Conservation (phyloP, 2,329 filamentous ascomycete species). For the Periglandula ipomoeae region DNA sequence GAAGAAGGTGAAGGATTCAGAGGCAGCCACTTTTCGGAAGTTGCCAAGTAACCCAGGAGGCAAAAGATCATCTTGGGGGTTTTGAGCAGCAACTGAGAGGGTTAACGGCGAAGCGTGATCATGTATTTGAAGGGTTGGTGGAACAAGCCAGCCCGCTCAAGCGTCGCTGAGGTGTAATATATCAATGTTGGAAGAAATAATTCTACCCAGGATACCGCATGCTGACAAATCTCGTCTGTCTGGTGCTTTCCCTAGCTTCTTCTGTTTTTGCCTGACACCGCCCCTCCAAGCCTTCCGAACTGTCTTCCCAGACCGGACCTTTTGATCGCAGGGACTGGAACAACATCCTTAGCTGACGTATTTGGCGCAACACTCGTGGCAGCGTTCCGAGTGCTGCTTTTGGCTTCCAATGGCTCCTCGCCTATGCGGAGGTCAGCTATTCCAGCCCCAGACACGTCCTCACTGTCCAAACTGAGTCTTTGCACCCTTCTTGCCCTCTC, state of each 20-base stretch:
- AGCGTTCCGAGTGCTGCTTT: constrained; percentile 30
- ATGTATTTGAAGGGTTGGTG: constrained; percentile 64
- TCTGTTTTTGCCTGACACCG: constrained; percentile 55
- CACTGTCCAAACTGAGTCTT: constrained; percentile 43
- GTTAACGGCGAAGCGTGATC: constrained; percentile 57
- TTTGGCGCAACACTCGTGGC: constrained; percentile 26
- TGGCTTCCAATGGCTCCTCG: constrained; percentile 31
- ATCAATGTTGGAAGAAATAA: neutral
- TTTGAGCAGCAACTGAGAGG: constrained; percentile 54
- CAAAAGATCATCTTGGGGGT: constrained; percentile 59
- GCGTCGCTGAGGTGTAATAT: constrained; percentile 16
- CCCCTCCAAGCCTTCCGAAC: constrained; percentile 62
- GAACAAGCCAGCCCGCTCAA: constrained; percentile 49
- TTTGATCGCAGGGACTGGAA: constrained; percentile 39
- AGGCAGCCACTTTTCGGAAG: constrained; percentile 58
- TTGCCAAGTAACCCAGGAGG: constrained; percentile 64
- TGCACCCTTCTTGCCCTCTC: constrained; percentile 71
- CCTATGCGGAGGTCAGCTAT: constrained; percentile 32
- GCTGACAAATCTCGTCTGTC: neutral
- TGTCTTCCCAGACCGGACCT: constrained; percentile 57
- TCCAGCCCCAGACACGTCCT: constrained; percentile 37
- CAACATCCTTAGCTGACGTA: constrained; percentile 41
- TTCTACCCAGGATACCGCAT: too few relatives aligned
- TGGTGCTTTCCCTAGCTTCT: constrained; percentile 23
- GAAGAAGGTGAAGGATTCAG: constrained; percentile 51